phyloP scores from a whole-genome alignment of 345 rosid genomes.

The Reutealis trisperma region DNA sequence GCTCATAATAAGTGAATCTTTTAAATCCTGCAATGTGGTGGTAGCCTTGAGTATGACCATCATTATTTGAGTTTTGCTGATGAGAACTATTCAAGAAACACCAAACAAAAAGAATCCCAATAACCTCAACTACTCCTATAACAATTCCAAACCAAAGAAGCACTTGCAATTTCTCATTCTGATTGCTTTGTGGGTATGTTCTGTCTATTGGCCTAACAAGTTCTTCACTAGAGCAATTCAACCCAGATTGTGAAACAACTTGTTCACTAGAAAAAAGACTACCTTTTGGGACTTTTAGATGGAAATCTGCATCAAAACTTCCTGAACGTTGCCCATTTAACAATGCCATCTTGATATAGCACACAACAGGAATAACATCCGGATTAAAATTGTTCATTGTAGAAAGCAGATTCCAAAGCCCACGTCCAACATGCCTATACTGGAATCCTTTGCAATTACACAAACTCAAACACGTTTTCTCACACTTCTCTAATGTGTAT shows the following conservation, averaged over 20 bases:
- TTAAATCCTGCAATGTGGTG: conserved; percentile 18
- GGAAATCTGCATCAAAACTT: conserved; percentile 13
- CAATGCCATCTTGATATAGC: conserved; percentile 26
- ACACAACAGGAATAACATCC: background rate
- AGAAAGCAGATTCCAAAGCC: background rate
- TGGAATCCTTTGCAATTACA: conserved; percentile 35
- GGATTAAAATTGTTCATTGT: background rate
- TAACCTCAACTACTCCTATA: conserved; percentile 33
- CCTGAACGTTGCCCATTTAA: conserved; percentile 24
- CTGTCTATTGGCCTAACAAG: conserved; percentile 13
- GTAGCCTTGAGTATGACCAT: conserved; percentile 8
- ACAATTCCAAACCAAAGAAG: conserved; percentile 32
- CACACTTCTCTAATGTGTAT: conserved; percentile 9
- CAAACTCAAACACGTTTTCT: background rate
- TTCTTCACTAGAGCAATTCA: background rate
- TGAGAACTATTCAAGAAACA: conserved; percentile 25
- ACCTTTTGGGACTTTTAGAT: conserved; percentile 26
- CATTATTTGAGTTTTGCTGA: background rate
- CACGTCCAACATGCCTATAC: background rate
- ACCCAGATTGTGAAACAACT: background rate
- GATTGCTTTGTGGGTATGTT: conserved; percentile 16
- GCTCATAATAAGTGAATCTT: conserved; percentile 13
- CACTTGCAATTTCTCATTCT: conserved; percentile 16
- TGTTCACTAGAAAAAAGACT: background rate
- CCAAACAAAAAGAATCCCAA: conserved; percentile 23